Conservation (phyloP, 2,329 filamentous ascomycete species). For the Pestalotiopsis sp. region DNA sequence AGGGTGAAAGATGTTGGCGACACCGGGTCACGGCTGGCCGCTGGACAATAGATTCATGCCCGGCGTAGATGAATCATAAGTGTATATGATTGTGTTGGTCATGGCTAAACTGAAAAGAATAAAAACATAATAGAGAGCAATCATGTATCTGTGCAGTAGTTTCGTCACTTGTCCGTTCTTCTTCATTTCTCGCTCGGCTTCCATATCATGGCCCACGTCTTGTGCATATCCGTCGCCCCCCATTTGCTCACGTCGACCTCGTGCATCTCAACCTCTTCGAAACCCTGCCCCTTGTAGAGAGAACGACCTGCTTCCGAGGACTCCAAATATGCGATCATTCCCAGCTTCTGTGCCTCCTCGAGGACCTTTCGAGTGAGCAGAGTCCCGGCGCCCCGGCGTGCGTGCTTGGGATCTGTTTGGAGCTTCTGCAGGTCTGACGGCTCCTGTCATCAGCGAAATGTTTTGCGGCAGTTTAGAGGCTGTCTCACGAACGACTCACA, state of each 20-base stretch:
- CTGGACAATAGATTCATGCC: no score
- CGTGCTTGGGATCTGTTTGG: conserved; percentile 43
- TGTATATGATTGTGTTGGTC: no score
- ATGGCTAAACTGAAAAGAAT: background rate
- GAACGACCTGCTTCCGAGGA: conserved; percentile 35
- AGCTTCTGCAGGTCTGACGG: conserved; percentile 41
- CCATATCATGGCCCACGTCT: conserved; percentile 29
- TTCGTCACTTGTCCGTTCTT: no score
- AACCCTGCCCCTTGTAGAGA: conserved; percentile 42
- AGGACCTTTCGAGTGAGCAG: conserved; percentile 40
- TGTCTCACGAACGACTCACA: conserved; percentile 27
- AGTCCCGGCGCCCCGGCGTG: conserved; percentile 40
- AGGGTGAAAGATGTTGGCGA: no score
- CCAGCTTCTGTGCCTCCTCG: conserved; percentile 36
- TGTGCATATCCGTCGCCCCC: conserved; percentile 27
- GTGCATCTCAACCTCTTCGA: conserved; percentile 38
- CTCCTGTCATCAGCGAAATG: no score
- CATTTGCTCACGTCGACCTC: conserved; percentile 32
- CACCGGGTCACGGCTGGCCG: no score
- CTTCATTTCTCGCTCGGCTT: conserved; percentile 9
- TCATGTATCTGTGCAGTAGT: no score
- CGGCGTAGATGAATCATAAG: no score
- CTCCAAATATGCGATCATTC: conserved; percentile 39
- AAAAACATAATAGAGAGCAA: no score
- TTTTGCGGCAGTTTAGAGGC: no score